phyloP scores from a whole-genome alignment of 176 grass and related monocot genomes.

The Alloteropsis semialata region DNA sequence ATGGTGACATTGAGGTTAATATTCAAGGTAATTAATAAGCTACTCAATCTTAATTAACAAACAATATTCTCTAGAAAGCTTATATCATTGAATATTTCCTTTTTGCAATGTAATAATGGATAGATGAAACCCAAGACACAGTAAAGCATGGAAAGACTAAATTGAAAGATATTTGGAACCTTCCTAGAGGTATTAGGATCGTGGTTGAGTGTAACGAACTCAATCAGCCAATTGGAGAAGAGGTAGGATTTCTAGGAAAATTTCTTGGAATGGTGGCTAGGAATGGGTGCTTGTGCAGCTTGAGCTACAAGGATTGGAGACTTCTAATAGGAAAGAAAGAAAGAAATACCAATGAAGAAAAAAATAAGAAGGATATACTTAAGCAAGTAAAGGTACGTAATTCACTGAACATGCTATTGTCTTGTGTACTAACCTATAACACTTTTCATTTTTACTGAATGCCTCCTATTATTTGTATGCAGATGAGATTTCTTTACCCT shows the following conservation, averaged over 20 bases:
- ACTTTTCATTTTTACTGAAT: background rate
- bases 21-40: background rate
- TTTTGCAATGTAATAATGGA: background rate
- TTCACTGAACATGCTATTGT: background rate
- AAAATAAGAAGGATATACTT: background rate
- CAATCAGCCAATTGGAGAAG: constrained; percentile 1
- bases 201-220: background rate
- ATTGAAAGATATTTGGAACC: background rate
- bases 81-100: background rate
- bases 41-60: background rate
- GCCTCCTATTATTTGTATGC: background rate
- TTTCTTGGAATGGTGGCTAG: constrained; percentile 7
- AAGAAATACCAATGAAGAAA: background rate
- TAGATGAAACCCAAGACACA: background rate
- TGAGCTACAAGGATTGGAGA: constrained; percentile 6
- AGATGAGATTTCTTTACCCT: constrained; percentile 25
- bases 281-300: constrained; percentile 9
- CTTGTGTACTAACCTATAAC: background rate
- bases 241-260: background rate
- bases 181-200: background rate
- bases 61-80: background rate
- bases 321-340: background rate
- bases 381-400: background rate
- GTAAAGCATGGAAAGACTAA: background rate
- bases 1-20: background rate